A percentile compares a stretch with the other conserved stretches of the same genome.
Evolutionary conservation across 352 stramenopile genomes (phyloP).

Genomic region (Pythium sukuiense): DNA sequence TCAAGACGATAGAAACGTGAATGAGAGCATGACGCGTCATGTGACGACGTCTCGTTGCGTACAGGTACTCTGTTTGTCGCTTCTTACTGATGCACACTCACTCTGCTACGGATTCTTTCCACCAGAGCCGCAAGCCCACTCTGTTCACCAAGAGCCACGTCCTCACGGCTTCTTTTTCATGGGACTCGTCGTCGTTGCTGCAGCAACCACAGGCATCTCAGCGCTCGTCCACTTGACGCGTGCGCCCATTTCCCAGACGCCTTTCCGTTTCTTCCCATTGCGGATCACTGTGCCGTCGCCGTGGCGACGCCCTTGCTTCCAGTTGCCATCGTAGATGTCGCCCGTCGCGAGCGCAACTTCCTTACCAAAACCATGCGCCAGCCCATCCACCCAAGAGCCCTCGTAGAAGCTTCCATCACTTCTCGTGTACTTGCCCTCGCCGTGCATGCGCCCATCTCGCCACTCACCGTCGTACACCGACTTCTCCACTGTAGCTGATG

Average conservation of each 20-base stretch:
- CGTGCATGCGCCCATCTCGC: conserved; percentile 65
- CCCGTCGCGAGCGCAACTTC: conserved; percentile 39
- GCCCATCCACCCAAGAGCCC: conserved; percentile 57
- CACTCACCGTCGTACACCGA: conserved; percentile 59
- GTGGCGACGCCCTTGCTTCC: conserved; percentile 52
- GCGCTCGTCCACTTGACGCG: conserved; percentile 69
- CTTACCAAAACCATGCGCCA: conserved; percentile 56
- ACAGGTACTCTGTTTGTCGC: neutral
- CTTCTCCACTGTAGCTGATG: neutral
- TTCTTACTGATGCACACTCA: neutral
- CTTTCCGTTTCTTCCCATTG: conserved; percentile 42
- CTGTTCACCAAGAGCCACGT: neutral
- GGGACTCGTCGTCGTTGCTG: neutral
- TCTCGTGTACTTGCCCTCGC: conserved; percentile 64
- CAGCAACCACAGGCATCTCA: conserved; percentile 35
- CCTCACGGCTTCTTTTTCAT: neutral
- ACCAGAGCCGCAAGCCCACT: neutral
- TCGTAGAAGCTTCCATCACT: conserved; percentile 66
- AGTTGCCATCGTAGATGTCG: conserved; percentile 66
- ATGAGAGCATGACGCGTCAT: neutral
- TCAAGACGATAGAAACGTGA: neutral
- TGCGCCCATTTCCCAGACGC: conserved; percentile 58
- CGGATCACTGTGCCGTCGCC: conserved; percentile 54
- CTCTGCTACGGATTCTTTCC: neutral
- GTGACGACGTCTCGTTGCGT: too few relatives aligned